Base-by-base conservation (phyloP, 2,329 filamentous ascomycete species). In the Pseudogymnoascus sp. region DNA sequence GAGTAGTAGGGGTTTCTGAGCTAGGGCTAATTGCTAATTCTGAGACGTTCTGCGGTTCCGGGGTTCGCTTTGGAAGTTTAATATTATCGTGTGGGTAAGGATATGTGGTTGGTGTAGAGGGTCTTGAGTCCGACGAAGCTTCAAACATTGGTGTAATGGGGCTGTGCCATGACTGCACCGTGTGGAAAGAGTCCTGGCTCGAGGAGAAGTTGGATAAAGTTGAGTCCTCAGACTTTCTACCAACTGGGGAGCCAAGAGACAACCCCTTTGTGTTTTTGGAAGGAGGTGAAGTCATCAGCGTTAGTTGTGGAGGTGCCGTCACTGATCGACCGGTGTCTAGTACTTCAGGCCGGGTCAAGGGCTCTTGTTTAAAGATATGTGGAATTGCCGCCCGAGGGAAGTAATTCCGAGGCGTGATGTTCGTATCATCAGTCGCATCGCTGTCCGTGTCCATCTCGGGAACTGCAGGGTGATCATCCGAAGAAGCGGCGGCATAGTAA, bases 41-140 rank as follows among this genome's bases (percentile, higher is more conserved):
- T 3, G 76, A 76, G 1, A 67, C 64, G 40, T 76, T 72, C 14
- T 70, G 68, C n/a, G 69, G 66, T 35, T 73, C 71, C 21, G 69
- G 68, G 7, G 67, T 66, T 35, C 71, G 72, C 50, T 72, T 72
- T 62, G 75, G 72, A 8, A 77, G 60, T 2, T 73, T 64, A 31
- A 78, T 76, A 31, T 77, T 73, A 35, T 80, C 74, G 61, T 79
- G 75, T 1, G 75, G 73, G 61, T 76, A 0, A 78, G 76, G 14
- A 72, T 71, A 1, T 70, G 69, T 69, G 76, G 64, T 82, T 81
- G 61, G 74, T 70, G 61, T 79, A 91, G 31, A 84, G 77, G 10
- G 71, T 73, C 0, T 85, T 83, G 35, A 96, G 82, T 66, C 93
- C 81, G 61, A 96, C 75, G 72, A 77, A 2, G 81, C 81, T 5